phyloP scores from a whole-genome alignment of 1,139 yeast genomes.

The Zygosaccharomyces sapae region DNA sequence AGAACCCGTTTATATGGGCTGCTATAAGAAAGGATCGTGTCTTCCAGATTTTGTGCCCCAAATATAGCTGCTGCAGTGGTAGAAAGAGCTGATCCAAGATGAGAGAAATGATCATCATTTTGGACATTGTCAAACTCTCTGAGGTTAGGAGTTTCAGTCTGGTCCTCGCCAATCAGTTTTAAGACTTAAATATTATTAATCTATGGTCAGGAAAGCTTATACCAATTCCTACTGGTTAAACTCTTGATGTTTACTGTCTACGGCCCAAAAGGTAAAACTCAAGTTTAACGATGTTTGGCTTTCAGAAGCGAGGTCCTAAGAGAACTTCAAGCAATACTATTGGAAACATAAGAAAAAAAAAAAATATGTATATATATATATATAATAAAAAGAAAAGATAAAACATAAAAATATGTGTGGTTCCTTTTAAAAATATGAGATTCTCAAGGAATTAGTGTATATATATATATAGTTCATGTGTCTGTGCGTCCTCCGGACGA shows the following conservation, averaged over 20 bases:
- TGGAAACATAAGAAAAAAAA: not conserved
- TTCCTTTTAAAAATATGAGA: too few species aligned
- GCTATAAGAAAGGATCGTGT: constrained; percentile 40
- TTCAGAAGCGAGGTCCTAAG: not conserved
- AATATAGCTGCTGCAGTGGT: constrained; percentile 25
- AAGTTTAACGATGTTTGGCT: constrained; percentile 1
- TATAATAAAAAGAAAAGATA: too few species aligned
- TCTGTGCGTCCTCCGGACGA: not conserved
- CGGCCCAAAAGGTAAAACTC: not conserved
- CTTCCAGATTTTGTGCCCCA: constrained; percentile 29
- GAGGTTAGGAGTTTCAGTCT: not conserved
- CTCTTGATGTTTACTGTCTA: not conserved
- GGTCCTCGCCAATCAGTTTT: not conserved
- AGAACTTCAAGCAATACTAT: not conserved
- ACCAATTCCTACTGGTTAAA: not conserved
- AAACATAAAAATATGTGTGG: too few species aligned
- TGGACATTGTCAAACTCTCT: constrained; percentile 12
- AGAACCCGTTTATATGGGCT: constrained; percentile 47
- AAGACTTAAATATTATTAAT: too few species aligned
- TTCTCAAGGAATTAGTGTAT: too few species aligned
- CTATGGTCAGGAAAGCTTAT: not conserved
- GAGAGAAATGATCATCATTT: constrained; percentile 20
- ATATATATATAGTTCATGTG: too few species aligned
- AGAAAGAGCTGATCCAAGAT: constrained; percentile 21
- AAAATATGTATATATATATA: too few species aligned